Conservation (phyloP, 140 eudicot species). For the Ambrosia hybrid region DNA sequence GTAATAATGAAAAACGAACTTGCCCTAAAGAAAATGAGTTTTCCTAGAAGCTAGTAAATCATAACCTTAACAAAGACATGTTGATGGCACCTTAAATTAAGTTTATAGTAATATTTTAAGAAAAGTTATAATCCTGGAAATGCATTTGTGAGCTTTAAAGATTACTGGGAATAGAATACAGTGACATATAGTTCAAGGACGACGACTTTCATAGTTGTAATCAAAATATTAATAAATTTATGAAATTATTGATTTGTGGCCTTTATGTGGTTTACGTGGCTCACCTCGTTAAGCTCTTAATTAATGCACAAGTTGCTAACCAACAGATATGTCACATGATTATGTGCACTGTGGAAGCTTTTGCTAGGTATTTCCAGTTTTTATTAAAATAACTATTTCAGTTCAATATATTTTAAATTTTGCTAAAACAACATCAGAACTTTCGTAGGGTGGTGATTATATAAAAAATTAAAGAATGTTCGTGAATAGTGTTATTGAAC, state of each 20-base stretch:
- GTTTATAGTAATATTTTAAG: neutral
- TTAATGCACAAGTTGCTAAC: slow-evolving; percentile 6
- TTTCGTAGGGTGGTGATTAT: no score
- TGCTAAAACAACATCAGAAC: no score
- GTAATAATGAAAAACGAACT: no score
- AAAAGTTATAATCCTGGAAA: neutral
- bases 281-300: neutral
- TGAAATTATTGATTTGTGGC: neutral
- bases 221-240: neutral
- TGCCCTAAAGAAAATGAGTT: no score
- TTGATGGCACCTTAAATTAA: neutral
- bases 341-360: neutral
- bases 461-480: no score
- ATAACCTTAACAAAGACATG: no score
- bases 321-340: slow-evolving; percentile 1
- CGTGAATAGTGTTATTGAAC: no score
- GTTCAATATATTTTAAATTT: no score
- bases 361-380: neutral
- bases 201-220: neutral
- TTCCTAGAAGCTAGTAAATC: no score
- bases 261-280: slow-evolving; percentile 6
- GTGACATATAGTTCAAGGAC: neutral
- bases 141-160: neutral
- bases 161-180: neutral
- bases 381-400: no score